Base-by-base conservation (phyloP, 2,329 filamentous ascomycete species). In the Aspergillus tanneri region DNA sequence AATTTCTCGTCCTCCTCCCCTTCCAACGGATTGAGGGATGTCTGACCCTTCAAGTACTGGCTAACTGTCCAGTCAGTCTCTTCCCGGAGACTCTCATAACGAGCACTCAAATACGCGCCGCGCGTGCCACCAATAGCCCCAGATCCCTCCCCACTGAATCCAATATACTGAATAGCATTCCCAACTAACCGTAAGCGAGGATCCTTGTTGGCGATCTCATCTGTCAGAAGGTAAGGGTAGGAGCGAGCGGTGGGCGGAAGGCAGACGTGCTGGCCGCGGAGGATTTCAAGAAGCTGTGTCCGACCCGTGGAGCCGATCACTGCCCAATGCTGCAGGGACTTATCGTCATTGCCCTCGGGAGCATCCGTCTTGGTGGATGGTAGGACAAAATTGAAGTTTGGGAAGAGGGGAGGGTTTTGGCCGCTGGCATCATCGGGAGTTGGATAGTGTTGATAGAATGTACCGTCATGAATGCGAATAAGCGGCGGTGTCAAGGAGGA, bases 71-170 rank as follows among this genome's bases (percentile, higher is more conserved):
- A 95, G 68, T 97, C 93, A 1, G 88, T 95, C 45, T 84, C 85
- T 70, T 96, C 92, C 24, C 89, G 80, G 28, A 86, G 77, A 50
- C 87, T 91, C 75, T 99, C 93, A 67, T 97, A 99, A 30, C 93
- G 80, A 12, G 90, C 90, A 50, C 88, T 90, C 14, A 97, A 73
- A 65, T 96, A 96, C 4, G 90, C 85, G 16, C 87, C 87, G n/a
- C 82, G 67, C 4, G 70, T 66, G 11, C 71, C 72, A 10, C 68
- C 70, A 53, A 64, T 66, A 72, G 40, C 77, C 72, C 61, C 63
- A 5, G 78, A 78, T 21, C 83, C 79, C 58, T 91, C 87, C 2
- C 83, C 84, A 62, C 90, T 88, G 63, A 97, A 97, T 0, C 93
- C 92, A 8, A 97, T 90, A 74, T 96, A 92, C 58, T 86, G 85